These are phyloP conservation scores for Wickerhamomyces strasburgensis DNA, from an alignment of 805 yeast species.

Conservation along the genomic window DNA sequence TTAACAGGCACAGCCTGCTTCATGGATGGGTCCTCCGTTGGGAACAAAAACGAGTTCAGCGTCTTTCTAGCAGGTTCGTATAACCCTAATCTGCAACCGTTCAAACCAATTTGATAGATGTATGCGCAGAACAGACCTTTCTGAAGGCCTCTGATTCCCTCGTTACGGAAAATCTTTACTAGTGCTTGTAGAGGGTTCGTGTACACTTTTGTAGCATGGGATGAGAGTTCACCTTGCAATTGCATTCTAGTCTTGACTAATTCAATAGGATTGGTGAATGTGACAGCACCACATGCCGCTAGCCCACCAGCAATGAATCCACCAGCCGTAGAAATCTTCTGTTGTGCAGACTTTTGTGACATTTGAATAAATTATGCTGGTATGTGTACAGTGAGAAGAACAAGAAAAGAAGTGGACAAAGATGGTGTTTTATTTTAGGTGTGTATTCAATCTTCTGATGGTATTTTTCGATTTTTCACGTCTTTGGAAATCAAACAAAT, in stretches of 20 bases:
- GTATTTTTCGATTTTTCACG: too few relatives aligned
- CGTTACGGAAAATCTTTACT: slow-evolving; percentile 62
- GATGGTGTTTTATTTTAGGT: not conserved
- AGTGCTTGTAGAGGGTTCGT: slow-evolving; percentile 86
- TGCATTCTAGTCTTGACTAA: slow-evolving; percentile 95
- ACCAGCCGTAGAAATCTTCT: slow-evolving; percentile 58
- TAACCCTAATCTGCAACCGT: slow-evolving; percentile 91
- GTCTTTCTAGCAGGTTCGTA: slow-evolving; percentile 80
- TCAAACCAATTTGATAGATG: slow-evolving; percentile 81
- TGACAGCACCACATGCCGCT: slow-evolving; percentile 98
- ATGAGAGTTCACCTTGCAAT: slow-evolving; percentile 84
- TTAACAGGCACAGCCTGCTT: slow-evolving; percentile 54
- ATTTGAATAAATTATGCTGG: slow-evolving; percentile 1
- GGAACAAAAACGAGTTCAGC: slow-evolving; percentile 50
- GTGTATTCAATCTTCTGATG: not conserved
- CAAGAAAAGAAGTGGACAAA: too few relatives aligned
- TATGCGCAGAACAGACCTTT: slow-evolving; percentile 89
- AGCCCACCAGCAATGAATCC: slow-evolving; percentile 88
- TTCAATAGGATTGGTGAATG: slow-evolving; percentile 94
- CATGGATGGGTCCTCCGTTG: slow-evolving; percentile 43
- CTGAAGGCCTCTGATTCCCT: slow-evolving; percentile 85
- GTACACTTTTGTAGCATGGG: slow-evolving; percentile 51
- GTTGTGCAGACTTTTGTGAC: slow-evolving; percentile 40
- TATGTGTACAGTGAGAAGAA: too few relatives aligned
- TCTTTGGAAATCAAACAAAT: too few relatives aligned